A percentile compares a stretch with the other conserved stretches of the same genome.
These are phyloP conservation scores for Vigna reflexopilosa DNA, from an alignment of 306 rosid species.

Conservation along the genomic window DNA sequence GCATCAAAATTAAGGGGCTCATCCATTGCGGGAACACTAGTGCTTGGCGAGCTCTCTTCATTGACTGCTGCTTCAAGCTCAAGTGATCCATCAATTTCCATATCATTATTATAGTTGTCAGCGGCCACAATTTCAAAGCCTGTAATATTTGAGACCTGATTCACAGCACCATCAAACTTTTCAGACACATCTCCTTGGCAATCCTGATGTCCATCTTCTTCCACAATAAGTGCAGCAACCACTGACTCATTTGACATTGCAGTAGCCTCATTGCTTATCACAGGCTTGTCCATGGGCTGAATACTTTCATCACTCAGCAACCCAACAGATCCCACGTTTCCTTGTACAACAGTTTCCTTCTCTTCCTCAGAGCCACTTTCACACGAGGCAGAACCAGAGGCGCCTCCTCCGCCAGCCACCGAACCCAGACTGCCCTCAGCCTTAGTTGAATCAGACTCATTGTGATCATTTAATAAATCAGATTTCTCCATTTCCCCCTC, in stretches of 20 bases:
- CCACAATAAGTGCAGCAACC: slow-evolving; percentile 44
- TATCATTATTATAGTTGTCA: slow-evolving; percentile 29
- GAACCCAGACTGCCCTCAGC: slow-evolving; percentile 73
- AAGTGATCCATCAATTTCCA: slow-evolving; percentile 54
- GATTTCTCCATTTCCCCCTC: slow-evolving; percentile 67
- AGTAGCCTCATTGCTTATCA: slow-evolving; percentile 41
- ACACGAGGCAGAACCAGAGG: slow-evolving; percentile 57
- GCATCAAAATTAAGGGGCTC: slow-evolving; percentile 67
- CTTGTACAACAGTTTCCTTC: slow-evolving; percentile 56
- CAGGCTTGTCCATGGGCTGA: slow-evolving; percentile 36
- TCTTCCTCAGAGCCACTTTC: slow-evolving; percentile 88
- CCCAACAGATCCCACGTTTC: slow-evolving; percentile 46
- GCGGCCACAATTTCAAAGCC: slow-evolving; percentile 47
- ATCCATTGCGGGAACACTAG: slow-evolving; percentile 46
- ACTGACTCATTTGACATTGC: slow-evolving; percentile 44
- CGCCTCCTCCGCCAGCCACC: slow-evolving; percentile 59
- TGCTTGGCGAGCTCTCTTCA: slow-evolving; percentile 54
- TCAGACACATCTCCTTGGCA: slow-evolving; percentile 41
- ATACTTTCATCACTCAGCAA: slow-evolving; percentile 35
- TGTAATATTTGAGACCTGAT: slow-evolving; percentile 40
- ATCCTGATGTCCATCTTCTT: slow-evolving; percentile 49
- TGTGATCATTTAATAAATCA: slow-evolving; percentile 54
- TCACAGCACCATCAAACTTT: slow-evolving; percentile 38
- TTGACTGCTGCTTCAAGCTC: slow-evolving; percentile 48
- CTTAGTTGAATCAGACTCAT: slow-evolving; percentile 61